Base-by-base conservation (phyloP, 2,329 filamentous ascomycete genomes). In the Acephala macrosclerotiorum region DNA sequence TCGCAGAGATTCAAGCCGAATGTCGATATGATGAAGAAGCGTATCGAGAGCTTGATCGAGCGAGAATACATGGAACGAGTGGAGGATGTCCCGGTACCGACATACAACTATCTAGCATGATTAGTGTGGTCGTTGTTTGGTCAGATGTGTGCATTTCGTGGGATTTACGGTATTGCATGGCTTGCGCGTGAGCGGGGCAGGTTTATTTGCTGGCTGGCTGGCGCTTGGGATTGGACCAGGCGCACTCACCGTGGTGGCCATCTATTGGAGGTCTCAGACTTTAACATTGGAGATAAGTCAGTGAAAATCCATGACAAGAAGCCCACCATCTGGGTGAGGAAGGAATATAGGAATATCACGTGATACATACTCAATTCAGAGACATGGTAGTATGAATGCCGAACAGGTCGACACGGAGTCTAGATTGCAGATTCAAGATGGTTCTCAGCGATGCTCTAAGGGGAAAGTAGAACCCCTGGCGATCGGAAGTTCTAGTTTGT, bases 11-110 rank as follows among this genome's bases (percentile, higher is more conserved):
- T 95, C 82, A 90, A 88, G 74, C 92, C 92, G 0, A 91, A 94
- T 64, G 84, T 94, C 40, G 83, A 84, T 35, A 88, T 94, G 80
- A 90, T 95, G 80, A 95, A 95, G 83, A 90, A 88, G 76, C 88
- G 89, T n/a, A 90, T 95, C 66, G 92, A 94, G 76, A 89, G 89
- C 68, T 80, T 95, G 58, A 92, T 95, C 59, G 86, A 88, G 66
- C 84, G 91, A 67, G 92, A 95, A 75, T 95, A 94, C 71, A 81
- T 95, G 22, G 91, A 94, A 79, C 86, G 92, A 3, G 84, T 91
- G 16, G 91, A 93, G n/a, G 84, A 88, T 11, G 84, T 82, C 9
- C 75, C 84, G 35, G 78, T 86, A 6, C 86, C 91, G 38, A 84
- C 85, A 12, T 94, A 94, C 77, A 83, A 85, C 68, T 94, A 94